Evolutionary conservation across 2,329 filamentous ascomycete species (phyloP).

Genomic region (Pseudocercospora fuligena): DNA sequence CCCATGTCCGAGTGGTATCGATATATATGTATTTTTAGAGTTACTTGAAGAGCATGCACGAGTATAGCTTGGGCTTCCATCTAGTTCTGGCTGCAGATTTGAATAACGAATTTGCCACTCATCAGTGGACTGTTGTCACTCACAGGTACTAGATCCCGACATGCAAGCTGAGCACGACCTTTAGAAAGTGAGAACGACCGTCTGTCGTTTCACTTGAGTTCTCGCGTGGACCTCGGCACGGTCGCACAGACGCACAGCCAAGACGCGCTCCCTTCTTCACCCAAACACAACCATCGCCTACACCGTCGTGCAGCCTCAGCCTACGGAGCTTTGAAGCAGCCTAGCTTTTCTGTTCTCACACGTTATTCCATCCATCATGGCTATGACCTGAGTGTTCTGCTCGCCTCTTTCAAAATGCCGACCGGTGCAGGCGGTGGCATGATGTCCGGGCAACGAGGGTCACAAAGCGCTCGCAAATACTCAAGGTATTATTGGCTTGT

Average conservation of each 20-base stretch:
- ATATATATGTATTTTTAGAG: no score
- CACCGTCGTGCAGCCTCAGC: background rate
- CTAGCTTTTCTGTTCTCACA: no score
- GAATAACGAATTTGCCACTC: no score
- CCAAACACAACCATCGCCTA: background rate
- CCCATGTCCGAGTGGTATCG: no score
- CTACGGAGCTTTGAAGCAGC: background rate
- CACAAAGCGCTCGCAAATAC: background rate
- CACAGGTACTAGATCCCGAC: no score
- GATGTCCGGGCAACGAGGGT: background rate
- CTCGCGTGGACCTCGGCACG: background rate
- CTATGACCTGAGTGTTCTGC: background rate
- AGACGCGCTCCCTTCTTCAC: background rate
- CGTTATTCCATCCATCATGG: background rate
- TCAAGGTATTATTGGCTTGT: background rate
- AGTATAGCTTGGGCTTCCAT: no score
- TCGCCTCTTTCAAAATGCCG: background rate
- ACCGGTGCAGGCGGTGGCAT: background rate
- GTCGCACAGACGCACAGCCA: background rate
- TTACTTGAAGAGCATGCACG: no score
- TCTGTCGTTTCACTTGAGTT: background rate
- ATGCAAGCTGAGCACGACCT: no score
- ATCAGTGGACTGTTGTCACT: no score
- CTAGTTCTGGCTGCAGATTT: no score
- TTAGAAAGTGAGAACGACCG: no score